phyloP scores from a whole-genome alignment of 495 filamentous ascomycete species.

The Neurospora cerealis region DNA sequence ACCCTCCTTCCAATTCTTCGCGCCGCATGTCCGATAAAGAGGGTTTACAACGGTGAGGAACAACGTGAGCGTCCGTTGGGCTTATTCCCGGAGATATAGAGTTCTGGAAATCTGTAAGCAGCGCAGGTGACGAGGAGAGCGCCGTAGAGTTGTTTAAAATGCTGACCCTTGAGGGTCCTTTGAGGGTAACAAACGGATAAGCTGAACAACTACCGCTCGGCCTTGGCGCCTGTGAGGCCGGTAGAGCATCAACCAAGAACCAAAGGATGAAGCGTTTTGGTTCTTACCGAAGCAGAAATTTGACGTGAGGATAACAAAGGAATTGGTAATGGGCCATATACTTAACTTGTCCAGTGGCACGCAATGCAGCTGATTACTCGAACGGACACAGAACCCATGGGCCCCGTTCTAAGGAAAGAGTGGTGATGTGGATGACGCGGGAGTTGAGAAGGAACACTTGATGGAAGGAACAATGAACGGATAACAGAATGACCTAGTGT shows the following conservation, averaged over 20 bases:
- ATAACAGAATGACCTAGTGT: neutral
- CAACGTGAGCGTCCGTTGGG: neutral
- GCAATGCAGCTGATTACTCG: neutral
- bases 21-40: neutral
- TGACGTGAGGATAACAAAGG: neutral
- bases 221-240: neutral
- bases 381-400: neutral
- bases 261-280: neutral
- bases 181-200: neutral
- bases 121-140: neutral
- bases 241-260: neutral
- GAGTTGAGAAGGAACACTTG: neutral
- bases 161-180: neutral
- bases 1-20: neutral
- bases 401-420: neutral
- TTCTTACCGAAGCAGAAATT: neutral
- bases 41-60: neutral
- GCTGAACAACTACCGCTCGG: neutral
- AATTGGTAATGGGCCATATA: neutral
- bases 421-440: neutral
- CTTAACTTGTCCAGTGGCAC: neutral
- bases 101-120: neutral
- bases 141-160: neutral
- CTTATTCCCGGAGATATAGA: neutral
- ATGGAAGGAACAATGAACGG: neutral